Evolutionary conservation across 768 basidiomycete species (phyloP).

Genomic region (Podaxis carcinomalis): DNA sequence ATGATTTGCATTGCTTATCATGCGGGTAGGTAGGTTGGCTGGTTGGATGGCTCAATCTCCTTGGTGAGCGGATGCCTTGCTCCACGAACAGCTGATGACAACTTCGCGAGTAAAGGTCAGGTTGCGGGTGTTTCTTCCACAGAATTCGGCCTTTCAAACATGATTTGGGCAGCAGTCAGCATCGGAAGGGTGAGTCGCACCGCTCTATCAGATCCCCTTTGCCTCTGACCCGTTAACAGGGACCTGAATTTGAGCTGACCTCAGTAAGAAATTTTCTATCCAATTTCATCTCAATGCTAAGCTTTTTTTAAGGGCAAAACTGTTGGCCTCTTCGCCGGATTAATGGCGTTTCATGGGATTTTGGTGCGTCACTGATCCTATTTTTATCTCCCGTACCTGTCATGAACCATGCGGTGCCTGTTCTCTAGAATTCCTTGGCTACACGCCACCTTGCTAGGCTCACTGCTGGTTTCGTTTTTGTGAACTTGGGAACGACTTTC

Average conservation of each 20-base stretch:
- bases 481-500: slow-evolving; percentile 80
- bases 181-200: slow-evolving; percentile 41
- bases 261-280: slow-evolving; percentile 22
- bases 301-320: slow-evolving; percentile 51
- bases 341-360: slow-evolving; percentile 75
- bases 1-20: not conserved
- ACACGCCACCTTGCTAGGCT: slow-evolving; percentile 72
- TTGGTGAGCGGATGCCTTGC: not conserved
- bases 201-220: slow-evolving; percentile 1
- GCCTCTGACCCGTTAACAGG: slow-evolving; percentile 23
- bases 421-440: slow-evolving; percentile 58
- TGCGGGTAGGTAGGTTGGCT: slow-evolving; percentile 60
- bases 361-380: slow-evolving; percentile 36
- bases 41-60: slow-evolving; percentile 38
- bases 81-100: not conserved
- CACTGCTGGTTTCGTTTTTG: slow-evolving; percentile 77
- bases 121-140: slow-evolving; percentile 84
- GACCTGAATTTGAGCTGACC: slow-evolving; percentile 57
- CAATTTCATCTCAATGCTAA: not conserved
- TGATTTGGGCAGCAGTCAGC: slow-evolving; percentile 76
- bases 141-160: slow-evolving; percentile 75
- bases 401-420: not conserved
- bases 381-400: not conserved
- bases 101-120: slow-evolving; percentile 44
- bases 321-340: slow-evolving; percentile 72